These are phyloP conservation scores for Aspergillus sclerotioniger DNA, from an alignment of 495 filamentous ascomycete genomes.

Conservation along the genomic window DNA sequence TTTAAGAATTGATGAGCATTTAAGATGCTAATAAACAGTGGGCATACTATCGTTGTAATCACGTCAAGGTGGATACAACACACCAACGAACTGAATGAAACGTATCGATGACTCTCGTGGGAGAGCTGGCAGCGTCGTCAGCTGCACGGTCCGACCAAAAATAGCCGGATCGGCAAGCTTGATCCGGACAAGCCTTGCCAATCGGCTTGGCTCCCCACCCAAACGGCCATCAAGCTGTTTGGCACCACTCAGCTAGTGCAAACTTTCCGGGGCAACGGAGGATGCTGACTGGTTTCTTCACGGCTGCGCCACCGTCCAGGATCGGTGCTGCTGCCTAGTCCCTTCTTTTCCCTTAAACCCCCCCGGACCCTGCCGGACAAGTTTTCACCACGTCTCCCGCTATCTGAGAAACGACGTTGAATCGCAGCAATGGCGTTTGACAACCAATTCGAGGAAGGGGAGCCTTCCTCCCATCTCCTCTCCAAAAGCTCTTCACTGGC, in stretches of 20 bases:
- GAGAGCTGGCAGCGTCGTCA: too few species aligned
- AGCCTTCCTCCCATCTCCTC: background rate
- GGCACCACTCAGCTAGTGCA: too few species aligned
- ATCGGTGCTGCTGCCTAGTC: background rate
- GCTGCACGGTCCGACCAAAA: background rate
- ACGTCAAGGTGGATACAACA: too few species aligned
- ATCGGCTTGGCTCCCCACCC: too few species aligned
- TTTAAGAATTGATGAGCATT: too few species aligned
- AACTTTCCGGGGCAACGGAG: too few species aligned
- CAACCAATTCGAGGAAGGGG: slow-evolving; percentile 28
- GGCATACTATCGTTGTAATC: too few species aligned
- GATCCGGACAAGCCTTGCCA: background rate
- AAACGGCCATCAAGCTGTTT: too few species aligned
- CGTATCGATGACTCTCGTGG: too few species aligned
- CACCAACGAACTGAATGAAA: too few species aligned
- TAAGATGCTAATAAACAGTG: too few species aligned
- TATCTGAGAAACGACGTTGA: background rate
- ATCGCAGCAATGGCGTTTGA: background rate
- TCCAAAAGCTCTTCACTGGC: slow-evolving; percentile 6
- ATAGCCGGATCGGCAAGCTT: background rate
- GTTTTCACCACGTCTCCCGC: background rate
- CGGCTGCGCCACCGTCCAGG: background rate
- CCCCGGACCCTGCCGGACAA: background rate
- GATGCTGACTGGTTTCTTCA: too few species aligned
- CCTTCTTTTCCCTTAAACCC: background rate